Percentiles rank a stretch among this genome's conserved stretches.
Evolutionary conservation across 2,329 filamentous ascomycete species (phyloP).

Genomic region (Penicillium crustosum): DNA sequence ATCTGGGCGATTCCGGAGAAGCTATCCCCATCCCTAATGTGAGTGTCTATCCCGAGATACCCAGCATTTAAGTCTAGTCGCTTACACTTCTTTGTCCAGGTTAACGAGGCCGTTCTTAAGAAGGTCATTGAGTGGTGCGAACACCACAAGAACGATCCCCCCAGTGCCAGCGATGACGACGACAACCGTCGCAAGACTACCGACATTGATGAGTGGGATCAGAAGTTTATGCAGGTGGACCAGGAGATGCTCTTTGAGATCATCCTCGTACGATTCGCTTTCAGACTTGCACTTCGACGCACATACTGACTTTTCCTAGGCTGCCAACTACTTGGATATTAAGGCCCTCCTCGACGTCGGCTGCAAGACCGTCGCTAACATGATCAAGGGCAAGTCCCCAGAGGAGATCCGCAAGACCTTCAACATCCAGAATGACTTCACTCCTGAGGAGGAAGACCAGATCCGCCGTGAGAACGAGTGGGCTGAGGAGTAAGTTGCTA

Average conservation of each 20-base stretch:
- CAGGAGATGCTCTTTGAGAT: constrained; percentile 99
- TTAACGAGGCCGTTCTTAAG: constrained; percentile 88
- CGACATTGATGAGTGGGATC: constrained; percentile 99
- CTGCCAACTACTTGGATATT: constrained; percentile 98
- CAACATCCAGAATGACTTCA: constrained; percentile 99
- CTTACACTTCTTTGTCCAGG: constrained; percentile 47
- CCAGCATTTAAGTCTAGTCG: neutral
- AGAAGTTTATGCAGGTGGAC: constrained; percentile 99
- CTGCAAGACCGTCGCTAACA: constrained; percentile 99
- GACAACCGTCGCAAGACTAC: constrained; percentile 97
- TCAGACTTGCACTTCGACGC: neutral
- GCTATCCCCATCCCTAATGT: constrained; percentile 70
- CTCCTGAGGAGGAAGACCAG: constrained; percentile 97
- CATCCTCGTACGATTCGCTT: constrained; percentile 69
- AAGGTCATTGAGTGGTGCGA: constrained; percentile 99
- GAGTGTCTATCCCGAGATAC: constrained; percentile 10
- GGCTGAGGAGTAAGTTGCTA: constrained; percentile 68
- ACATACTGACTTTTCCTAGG: constrained; percentile 51
- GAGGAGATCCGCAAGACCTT: constrained; percentile 99
- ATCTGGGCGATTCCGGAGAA: constrained; percentile 67
- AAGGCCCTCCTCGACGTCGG: constrained; percentile 96
- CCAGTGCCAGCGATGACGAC: constrained; percentile 77
- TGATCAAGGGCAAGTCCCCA: constrained; percentile 99
- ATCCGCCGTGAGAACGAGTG: constrained; percentile 90
- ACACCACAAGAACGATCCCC: constrained; percentile 87